These are phyloP conservation scores for Paramecium biaurelia DNA, from an alignment of 73 alveolate genomes.

Conservation along the genomic window DNA sequence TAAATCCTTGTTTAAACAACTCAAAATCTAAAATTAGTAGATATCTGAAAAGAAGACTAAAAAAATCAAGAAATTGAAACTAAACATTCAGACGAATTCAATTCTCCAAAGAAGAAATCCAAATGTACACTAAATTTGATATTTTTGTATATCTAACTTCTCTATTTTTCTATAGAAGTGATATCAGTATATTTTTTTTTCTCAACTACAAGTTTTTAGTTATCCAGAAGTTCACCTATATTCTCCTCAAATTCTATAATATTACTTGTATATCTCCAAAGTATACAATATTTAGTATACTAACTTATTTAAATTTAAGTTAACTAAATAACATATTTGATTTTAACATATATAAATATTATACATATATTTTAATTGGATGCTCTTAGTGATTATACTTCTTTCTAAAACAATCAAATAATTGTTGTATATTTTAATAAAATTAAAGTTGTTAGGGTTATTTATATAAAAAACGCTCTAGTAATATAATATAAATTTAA, in stretches of 20 bases:
- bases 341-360: no score
- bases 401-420: no score
- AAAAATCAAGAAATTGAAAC: not conserved
- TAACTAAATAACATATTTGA: not conserved
- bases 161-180: not conserved
- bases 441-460: not conserved
- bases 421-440: no score
- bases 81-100: not conserved
- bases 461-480: no score
- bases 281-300: not conserved
- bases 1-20: slow-evolving; percentile 19
- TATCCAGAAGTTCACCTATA: not conserved
- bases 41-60: not conserved
- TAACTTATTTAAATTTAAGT: not conserved
- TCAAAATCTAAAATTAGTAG: not conserved
- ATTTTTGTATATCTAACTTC: not conserved
- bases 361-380: not conserved
- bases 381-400: not conserved
- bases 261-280: not conserved
- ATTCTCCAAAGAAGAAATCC: not conserved
- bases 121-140: not conserved
- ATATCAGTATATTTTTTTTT: not conserved
- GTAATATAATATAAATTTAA: no score
- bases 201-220: not conserved
- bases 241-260: not conserved